Base-by-base conservation (phyloP, 495 filamentous ascomycete species). In the Hypoxylon perforatum region DNA sequence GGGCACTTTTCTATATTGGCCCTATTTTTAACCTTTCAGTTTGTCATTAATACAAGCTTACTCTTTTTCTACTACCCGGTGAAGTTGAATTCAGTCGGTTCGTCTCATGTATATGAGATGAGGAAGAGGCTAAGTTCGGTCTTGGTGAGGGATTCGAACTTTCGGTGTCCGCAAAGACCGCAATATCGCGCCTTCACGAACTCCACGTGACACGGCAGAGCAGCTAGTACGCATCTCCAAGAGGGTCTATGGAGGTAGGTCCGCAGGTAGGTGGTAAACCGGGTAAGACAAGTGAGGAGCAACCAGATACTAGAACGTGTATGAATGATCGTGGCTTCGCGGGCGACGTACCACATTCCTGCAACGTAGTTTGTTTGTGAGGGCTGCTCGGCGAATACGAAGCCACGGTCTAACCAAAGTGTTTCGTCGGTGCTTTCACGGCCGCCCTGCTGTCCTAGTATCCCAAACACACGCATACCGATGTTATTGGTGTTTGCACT, bases 301-400 rank as follows among this genome's bases (percentile, higher is more conserved):
- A 8, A 44, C 41, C 11, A 8, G 14, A 48, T 53, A 25, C 38
- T n/a, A n/a, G n/a, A 39, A 47, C 21, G 47, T 15, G 21, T 53
- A 33, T 36, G 21, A 55, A 33, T 36, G 21, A 55, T 60, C 39
- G 33, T 42, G 41, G 54, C 8, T 46, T 63, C 30, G 58, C 47
- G 39, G 12, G 18, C 39, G 53, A 25, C 42, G 60, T 59, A 57
- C 51, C 38, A 57, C 66, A 64, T 64, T 60, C 55, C 56, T 64
- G 23, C 51, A 61, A 54, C 30, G 49, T 55, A 47, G 53, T 47
- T 39, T 33, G 56, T 61, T 60, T 61, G 50, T 59, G n/a, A 57
- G 15, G 25, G 18, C 49, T 21, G 17, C 44, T 69, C 60, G 56
- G 66, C 55, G 60, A 61, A 69, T 64, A 64, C 50, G 61, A 35